Conservation (phyloP, 495 filamentous ascomycete genomes). For the Penicillium verhagenii region DNA sequence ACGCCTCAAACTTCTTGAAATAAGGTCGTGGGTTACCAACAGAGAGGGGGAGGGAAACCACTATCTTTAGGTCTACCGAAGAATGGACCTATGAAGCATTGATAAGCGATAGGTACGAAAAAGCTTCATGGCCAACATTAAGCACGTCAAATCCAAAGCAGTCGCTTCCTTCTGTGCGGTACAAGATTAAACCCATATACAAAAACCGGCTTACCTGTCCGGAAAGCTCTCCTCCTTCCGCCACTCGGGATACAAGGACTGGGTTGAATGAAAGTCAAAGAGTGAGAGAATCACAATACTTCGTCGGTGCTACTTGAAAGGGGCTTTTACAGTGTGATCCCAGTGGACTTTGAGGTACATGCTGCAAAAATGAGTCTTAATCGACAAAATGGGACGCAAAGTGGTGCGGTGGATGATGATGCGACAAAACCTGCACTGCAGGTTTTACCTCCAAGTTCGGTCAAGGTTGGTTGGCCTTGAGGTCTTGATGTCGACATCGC, state of each 20-base stretch:
- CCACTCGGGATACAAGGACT: background rate
- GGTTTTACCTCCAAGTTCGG: constrained; percentile 17
- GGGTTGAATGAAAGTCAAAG: background rate
- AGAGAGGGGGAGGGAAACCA: background rate
- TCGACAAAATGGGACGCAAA: constrained; percentile 28
- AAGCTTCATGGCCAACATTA: constrained; percentile 26
- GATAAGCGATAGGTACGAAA: constrained; percentile 7
- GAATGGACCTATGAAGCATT: constrained; percentile 22
- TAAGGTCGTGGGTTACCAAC: background rate
- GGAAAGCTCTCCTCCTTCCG: too few relatives aligned
- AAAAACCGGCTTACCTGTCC: too few relatives aligned
- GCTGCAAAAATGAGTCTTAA: constrained; percentile 39
- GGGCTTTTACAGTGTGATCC: too few relatives aligned
- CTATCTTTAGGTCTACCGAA: constrained; percentile 6
- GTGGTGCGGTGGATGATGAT: constrained; percentile 23
- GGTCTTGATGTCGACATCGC: background rate
- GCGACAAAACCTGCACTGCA: constrained; percentile 18
- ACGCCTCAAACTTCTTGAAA: background rate
- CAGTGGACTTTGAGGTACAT: constrained; percentile 11
- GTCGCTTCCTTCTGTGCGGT: background rate
- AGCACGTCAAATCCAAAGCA: background rate
- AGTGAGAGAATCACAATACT: background rate
- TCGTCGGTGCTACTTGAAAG: too few relatives aligned
- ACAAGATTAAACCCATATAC: background rate
- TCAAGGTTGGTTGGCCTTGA: constrained; percentile 23